Conservation (phyloP, 768 basidiomycete genomes). For the Rhodotorula babjevae region DNA sequence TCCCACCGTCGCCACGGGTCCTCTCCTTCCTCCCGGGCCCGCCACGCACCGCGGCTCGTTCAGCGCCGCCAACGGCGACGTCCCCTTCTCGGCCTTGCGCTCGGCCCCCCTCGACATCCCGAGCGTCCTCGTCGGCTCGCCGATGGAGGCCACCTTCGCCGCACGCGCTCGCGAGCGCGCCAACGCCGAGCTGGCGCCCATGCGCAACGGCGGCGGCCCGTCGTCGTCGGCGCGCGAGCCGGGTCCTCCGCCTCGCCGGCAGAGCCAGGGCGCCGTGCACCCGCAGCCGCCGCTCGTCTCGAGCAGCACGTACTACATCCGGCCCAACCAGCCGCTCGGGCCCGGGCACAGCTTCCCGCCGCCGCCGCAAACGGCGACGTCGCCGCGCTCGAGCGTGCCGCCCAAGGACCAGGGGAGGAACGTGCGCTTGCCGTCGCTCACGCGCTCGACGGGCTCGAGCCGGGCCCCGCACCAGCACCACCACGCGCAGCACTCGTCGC, state of each 20-base stretch:
- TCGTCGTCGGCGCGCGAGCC: background rate
- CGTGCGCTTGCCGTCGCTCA: background rate
- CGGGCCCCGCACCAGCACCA: background rate
- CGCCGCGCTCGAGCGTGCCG: background rate
- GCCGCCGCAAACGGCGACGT: background rate
- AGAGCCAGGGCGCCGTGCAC: background rate
- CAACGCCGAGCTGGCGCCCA: background rate
- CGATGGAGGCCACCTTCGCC: conserved; percentile 19
- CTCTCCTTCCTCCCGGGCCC: background rate
- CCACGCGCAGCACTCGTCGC: background rate
- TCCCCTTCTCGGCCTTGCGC: background rate
- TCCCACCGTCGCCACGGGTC: conserved; percentile 5
- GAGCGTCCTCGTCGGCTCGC: conserved; percentile 21
- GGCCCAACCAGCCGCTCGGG: conserved; percentile 6
- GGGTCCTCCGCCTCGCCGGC: background rate
- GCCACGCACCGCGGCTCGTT: background rate
- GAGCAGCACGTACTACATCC: conserved; percentile 14
- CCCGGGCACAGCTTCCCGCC: background rate
- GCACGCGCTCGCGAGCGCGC: background rate
- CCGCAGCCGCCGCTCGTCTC: conserved; percentile 14
- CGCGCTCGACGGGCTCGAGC: background rate
- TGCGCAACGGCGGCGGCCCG: background rate
- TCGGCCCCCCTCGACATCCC: conserved; percentile 11
- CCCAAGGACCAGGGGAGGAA: background rate
- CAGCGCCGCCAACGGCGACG: too few species aligned